A percentile compares a stretch with the other conserved stretches of the same genome.
phyloP scores from a whole-genome alignment of 2,329 filamentous ascomycete genomes.

The Talaromyces sp. region DNA sequence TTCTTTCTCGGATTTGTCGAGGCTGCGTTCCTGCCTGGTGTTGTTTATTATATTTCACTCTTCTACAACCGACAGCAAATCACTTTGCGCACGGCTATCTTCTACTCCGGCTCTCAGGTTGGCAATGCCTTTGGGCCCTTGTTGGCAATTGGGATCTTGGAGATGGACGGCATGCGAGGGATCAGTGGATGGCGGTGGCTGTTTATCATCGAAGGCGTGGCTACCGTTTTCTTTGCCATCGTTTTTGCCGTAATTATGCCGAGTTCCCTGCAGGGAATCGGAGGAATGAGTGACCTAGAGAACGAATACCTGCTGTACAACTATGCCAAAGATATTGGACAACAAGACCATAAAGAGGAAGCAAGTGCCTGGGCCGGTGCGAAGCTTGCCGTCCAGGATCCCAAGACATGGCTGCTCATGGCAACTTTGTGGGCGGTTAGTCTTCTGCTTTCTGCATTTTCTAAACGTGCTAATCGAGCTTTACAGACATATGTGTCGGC shows the following conservation, averaged over 20 bases:
- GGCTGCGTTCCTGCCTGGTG: constrained; percentile 60
- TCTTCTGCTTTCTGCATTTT: constrained; percentile 23
- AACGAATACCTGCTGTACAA: constrained; percentile 39
- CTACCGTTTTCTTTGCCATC: constrained; percentile 25
- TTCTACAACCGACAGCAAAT: constrained; percentile 53
- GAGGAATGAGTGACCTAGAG: constrained; percentile 31
- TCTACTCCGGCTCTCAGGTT: constrained; percentile 41
- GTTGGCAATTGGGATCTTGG: constrained; percentile 26
- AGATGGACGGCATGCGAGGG: constrained; percentile 33
- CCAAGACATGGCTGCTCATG: constrained; percentile 35
- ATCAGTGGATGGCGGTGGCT: constrained; percentile 44
- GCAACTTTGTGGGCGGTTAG: constrained; percentile 23
- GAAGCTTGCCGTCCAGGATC: constrained; percentile 27
- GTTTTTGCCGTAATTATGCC: constrained; percentile 54
- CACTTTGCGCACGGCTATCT: constrained; percentile 21
- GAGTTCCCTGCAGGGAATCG: constrained; percentile 41
- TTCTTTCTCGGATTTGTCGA: constrained; percentile 59
- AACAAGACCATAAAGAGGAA: constrained; percentile 16
- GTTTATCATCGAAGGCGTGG: constrained; percentile 45
- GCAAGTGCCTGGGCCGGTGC: constrained; percentile 23
- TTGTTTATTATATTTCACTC: constrained; percentile 62
- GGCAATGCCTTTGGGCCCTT: constrained; percentile 40
- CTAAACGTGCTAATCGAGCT: background rate
- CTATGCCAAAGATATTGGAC: constrained; percentile 25
- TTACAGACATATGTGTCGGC: constrained; percentile 38